phyloP scores from a whole-genome alignment of 2,329 filamentous ascomycete genomes.

The Sphaerulina musiva region DNA sequence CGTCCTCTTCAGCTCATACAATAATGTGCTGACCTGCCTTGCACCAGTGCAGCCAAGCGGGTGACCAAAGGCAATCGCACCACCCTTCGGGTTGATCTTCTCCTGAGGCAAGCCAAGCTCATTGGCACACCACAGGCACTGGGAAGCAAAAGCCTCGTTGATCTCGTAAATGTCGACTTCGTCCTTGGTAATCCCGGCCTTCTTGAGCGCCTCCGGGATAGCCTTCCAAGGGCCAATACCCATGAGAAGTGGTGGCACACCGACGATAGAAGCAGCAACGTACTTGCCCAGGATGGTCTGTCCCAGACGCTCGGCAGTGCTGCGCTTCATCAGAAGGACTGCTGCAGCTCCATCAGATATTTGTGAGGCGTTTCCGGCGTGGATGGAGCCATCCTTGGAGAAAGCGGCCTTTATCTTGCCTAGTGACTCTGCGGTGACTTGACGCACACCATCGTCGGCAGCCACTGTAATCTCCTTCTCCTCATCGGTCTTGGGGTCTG shows the following conservation, averaged over 20 bases:
- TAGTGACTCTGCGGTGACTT: slow-evolving; percentile 81
- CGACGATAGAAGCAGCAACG: slow-evolving; percentile 75
- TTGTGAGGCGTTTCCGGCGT: slow-evolving; percentile 92
- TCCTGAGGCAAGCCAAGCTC: slow-evolving; percentile 73
- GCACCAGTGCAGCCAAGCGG: slow-evolving; percentile 91
- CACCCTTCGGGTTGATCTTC: slow-evolving; percentile 96
- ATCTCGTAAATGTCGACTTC: slow-evolving; percentile 98
- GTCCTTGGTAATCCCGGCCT: slow-evolving; percentile 76
- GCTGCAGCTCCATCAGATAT: slow-evolving; percentile 94
- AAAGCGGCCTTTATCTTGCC: slow-evolving; percentile 87
- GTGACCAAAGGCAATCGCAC: slow-evolving; percentile 89
- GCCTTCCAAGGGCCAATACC: slow-evolving; percentile 92
- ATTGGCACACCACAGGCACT: slow-evolving; percentile 89
- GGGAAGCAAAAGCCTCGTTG: slow-evolving; percentile 96
- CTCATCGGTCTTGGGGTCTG: slow-evolving; percentile 85
- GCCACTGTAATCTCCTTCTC: slow-evolving; percentile 74
- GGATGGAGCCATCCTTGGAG: slow-evolving; percentile 83
- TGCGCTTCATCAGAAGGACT: slow-evolving; percentile 91
- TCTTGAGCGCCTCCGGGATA: slow-evolving; percentile 83
- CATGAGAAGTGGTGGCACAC: slow-evolving; percentile 90
- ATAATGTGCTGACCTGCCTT: slow-evolving; percentile 82
- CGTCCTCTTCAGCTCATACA: slow-evolving; percentile 82
- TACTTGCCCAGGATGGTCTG: slow-evolving; percentile 91
- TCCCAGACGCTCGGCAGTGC: slow-evolving; percentile 77
- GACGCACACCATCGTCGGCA: slow-evolving; percentile 79